phyloP scores from a whole-genome alignment of 1,284 basidiomycete species.

The Microstroma glucosiphilum region DNA sequence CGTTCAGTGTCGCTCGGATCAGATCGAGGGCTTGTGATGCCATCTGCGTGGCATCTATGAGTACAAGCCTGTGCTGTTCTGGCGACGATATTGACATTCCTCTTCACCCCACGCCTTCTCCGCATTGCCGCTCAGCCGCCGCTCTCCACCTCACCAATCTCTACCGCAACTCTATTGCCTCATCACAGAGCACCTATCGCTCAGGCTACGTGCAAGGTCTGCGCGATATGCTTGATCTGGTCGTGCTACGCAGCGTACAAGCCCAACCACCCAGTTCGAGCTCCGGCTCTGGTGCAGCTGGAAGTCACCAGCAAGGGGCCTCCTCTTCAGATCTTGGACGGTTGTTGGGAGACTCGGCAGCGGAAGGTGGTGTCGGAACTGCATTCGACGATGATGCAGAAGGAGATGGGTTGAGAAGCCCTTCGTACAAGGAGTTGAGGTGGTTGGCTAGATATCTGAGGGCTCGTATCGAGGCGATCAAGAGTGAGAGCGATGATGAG shows the following conservation, averaged over 20 bases:
- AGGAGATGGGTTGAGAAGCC: not conserved
- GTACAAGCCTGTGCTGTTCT: not conserved
- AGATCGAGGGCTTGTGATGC: too few relatives aligned
- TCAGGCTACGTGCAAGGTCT: conserved; percentile 13
- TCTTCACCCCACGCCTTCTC: not conserved
- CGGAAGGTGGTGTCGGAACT: not conserved
- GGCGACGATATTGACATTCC: not conserved
- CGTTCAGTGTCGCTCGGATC: not conserved
- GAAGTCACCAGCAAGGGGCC: conserved; percentile 1
- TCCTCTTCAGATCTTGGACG: not conserved
- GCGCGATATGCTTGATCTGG: conserved; percentile 13
- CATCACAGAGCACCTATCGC: conserved; percentile 12
- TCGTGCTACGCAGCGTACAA: conserved; percentile 10
- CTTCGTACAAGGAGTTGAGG: conserved; percentile 6
- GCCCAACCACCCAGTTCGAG: not conserved
- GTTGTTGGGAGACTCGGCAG: not conserved
- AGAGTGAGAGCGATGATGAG: conserved; percentile 10
- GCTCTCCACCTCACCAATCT: conserved; percentile 17
- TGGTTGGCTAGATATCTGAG: conserved; percentile 15
- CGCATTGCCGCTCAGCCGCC: conserved; percentile 11
- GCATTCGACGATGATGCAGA: not conserved
- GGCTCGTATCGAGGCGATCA: conserved; percentile 16
- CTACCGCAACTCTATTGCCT: conserved; percentile 15
- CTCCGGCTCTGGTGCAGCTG: not conserved
- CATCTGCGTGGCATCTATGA: not conserved